A percentile compares a stretch with the other conserved stretches of the same genome.
These are phyloP conservation scores for Pythium aristosporum DNA, from an alignment of 352 stramenopile species.

Conservation along the genomic window DNA sequence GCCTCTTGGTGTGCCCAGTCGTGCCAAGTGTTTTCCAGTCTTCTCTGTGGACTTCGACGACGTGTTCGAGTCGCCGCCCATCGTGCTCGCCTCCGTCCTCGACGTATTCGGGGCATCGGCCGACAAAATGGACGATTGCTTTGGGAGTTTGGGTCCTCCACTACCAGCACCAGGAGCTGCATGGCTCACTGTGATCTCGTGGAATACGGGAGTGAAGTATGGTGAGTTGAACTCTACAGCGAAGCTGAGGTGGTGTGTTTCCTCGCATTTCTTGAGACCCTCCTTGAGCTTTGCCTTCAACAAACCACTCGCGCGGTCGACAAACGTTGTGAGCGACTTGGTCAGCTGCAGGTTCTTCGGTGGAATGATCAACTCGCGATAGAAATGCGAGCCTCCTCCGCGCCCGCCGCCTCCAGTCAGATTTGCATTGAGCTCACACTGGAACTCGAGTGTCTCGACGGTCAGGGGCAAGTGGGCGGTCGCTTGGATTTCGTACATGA, in stretches of 20 bases:
- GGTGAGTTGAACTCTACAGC: constrained; percentile 85
- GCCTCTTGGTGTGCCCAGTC: constrained; percentile 41
- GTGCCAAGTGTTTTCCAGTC: constrained; percentile 43
- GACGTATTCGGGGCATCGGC: constrained; percentile 6
- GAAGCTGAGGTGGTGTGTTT: constrained; percentile 64
- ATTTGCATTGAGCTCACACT: constrained; percentile 51
- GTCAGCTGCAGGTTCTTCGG: constrained; percentile 79
- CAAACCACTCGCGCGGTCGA: constrained; percentile 68
- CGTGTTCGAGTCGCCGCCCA: background rate
- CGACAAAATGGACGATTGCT: constrained; percentile 11
- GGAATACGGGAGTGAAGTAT: constrained; percentile 69
- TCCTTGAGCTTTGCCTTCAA: constrained; percentile 78
- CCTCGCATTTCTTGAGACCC: constrained; percentile 74
- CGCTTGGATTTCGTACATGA: constrained; percentile 90
- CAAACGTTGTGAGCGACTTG: constrained; percentile 61
- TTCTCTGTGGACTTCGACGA: constrained; percentile 28
- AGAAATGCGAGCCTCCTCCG: constrained; percentile 43
- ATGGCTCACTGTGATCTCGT: constrained; percentile 52
- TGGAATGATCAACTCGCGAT: constrained; percentile 77
- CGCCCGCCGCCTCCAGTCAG: constrained; percentile 6
- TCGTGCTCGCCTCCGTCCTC: constrained; percentile 13
- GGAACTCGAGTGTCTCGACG: constrained; percentile 79
- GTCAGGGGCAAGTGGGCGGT: constrained; percentile 73
- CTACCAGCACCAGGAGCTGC: background rate
- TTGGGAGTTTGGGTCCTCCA: background rate